phyloP scores from a whole-genome alignment of 192 early-diverging fungal genomes.

The Phycomyces blakesleeanus region DNA sequence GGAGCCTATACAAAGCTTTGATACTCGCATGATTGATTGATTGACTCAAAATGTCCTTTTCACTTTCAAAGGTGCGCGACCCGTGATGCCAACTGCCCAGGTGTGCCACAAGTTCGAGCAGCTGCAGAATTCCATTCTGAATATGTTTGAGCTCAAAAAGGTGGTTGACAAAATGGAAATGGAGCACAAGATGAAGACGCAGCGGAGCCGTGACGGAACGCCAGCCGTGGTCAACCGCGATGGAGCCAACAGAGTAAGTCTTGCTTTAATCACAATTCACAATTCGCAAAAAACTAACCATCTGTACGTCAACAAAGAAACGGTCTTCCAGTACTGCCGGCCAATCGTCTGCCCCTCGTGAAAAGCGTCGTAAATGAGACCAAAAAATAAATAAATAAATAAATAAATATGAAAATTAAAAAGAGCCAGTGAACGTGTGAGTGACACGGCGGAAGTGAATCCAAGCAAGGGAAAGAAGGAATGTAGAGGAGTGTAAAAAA shows the following conservation, averaged over 20 bases:
- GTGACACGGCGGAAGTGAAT: not conserved
- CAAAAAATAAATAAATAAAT: no score
- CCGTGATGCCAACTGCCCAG: conserved; percentile 76
- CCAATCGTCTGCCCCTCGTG: not conserved
- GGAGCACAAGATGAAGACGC: conserved; percentile 43
- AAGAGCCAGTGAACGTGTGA: no score
- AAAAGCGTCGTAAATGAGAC: conserved; percentile 15
- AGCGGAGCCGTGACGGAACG: conserved; percentile 9
- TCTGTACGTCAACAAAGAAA: conserved; percentile 2
- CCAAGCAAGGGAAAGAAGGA: not conserved
- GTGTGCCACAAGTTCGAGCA: conserved; percentile 80
- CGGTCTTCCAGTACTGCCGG: conserved; percentile 11
- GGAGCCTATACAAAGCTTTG: no score
- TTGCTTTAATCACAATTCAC: no score
- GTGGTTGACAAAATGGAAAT: conserved; percentile 75
- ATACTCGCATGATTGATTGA: not conserved
- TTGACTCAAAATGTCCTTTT: not conserved
- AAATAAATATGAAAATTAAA: no score
- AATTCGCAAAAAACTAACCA: no score
- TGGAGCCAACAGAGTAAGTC: not conserved
- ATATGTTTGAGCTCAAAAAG: conserved; percentile 80
- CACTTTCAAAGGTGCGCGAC: conserved; percentile 43
- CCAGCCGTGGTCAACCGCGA: not conserved
- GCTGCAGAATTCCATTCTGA: conserved; percentile 69
- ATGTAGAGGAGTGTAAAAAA: not conserved